These are phyloP conservation scores for Nitzschia inconspicua DNA, from an alignment of 108 stramenopile species.

Conservation along the genomic window DNA sequence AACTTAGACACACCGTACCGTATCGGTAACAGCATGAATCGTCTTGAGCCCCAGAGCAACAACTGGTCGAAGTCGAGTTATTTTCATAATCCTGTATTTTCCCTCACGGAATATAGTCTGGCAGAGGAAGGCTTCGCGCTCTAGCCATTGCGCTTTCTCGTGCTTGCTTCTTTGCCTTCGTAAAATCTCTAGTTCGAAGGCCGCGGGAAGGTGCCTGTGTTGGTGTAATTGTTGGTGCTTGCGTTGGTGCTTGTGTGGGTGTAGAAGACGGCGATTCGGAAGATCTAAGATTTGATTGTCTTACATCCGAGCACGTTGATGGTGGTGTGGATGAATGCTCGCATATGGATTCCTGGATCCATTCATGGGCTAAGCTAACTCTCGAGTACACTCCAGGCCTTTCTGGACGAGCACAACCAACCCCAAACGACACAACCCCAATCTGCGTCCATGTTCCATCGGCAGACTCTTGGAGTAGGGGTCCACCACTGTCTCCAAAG, in stretches of 20 bases:
- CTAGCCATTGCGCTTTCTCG: too few species aligned
- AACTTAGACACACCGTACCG: too few species aligned
- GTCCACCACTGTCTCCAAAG: conserved; percentile 43
- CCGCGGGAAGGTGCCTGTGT: neutral
- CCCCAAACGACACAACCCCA: conserved; percentile 45
- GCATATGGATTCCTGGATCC: conserved; percentile 38
- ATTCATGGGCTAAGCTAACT: conserved; percentile 24
- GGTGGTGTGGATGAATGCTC: conserved; percentile 25
- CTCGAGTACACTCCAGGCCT: conserved; percentile 40
- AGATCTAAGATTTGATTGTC: neutral
- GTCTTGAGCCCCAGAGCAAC: too few species aligned
- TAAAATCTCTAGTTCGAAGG: too few species aligned
- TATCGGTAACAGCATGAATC: too few species aligned
- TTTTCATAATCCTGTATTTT: too few species aligned
- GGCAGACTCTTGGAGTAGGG: conserved; percentile 10
- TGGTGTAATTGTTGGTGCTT: neutral
- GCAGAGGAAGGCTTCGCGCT: too few species aligned
- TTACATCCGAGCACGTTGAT: conserved; percentile 12
- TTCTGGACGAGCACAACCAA: conserved; percentile 35
- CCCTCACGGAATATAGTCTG: too few species aligned
- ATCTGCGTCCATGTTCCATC: conserved; percentile 16
- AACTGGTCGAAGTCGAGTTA: too few species aligned
- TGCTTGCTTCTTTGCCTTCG: too few species aligned
- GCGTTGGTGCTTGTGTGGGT: neutral
- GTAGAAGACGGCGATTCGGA: neutral